Conservation (phyloP, 352 stramenopile genomes). For the Blastocystis hominis region DNA sequence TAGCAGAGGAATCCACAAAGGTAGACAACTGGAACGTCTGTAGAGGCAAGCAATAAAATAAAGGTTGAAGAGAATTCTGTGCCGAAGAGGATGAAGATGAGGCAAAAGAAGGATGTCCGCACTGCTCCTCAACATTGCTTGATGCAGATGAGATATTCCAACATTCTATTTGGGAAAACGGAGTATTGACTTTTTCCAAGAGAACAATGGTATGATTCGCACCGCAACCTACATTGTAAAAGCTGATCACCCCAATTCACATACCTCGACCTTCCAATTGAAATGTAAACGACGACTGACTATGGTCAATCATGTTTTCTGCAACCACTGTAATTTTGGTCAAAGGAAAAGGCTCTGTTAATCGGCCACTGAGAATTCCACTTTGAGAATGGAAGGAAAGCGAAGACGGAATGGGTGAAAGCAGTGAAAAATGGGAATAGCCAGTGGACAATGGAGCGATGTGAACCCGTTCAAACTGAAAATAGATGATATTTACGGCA, state of each 20-base stretch:
- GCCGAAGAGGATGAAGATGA: too few relatives aligned
- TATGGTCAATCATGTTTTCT: slow-evolving; percentile 32
- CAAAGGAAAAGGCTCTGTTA: not conserved
- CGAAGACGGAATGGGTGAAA: not conserved
- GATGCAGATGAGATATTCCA: not conserved
- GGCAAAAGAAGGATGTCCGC: not conserved
- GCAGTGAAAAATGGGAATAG: slow-evolving; percentile 31
- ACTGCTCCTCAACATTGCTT: not conserved
- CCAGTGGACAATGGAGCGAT: slow-evolving; percentile 5
- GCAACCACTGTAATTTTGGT: not conserved
- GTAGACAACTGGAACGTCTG: not conserved
- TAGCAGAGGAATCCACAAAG: not conserved
- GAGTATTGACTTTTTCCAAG: not conserved
- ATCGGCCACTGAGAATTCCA: not conserved
- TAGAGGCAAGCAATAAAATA: not conserved
- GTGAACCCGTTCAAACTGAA: slow-evolving; percentile 3
- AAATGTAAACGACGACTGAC: not conserved
- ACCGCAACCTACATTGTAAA: not conserved
- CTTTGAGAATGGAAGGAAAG: not conserved
- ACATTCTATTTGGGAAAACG: not conserved
- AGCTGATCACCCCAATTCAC: not conserved
- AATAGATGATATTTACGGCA: not conserved
- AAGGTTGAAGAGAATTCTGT: not conserved
- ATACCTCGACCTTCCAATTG: not conserved
- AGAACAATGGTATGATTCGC: not conserved